Conservation (phyloP, 257 asterid genomes). For the Coffea eugenioides region DNA sequence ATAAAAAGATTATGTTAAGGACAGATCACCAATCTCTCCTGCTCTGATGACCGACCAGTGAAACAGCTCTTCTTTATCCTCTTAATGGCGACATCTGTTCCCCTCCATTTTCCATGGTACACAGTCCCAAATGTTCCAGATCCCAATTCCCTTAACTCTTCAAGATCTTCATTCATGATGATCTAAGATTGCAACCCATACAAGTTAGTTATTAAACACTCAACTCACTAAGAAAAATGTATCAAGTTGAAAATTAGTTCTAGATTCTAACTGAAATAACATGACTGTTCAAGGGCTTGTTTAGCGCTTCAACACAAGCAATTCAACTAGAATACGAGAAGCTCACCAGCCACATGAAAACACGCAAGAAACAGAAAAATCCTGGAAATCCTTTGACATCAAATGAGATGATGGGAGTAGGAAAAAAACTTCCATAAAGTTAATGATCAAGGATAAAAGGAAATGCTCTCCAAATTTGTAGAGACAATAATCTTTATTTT, state of each 20-base stretch:
- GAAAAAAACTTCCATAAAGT: background rate
- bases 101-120: slow-evolving; percentile 97
- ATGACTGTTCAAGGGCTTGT: background rate
- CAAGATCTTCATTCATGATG: slow-evolving; percentile 79
- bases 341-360: slow-evolving; percentile 1
- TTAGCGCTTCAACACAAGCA: background rate
- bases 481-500: background rate
- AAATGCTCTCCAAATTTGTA: background rate
- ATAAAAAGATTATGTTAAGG: background rate
- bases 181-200: slow-evolving; percentile 43
- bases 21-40: slow-evolving; percentile 64
- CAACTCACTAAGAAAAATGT: background rate
- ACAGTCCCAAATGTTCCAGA: slow-evolving; percentile 97
- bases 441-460: background rate
- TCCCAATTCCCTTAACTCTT: slow-evolving; percentile 90
- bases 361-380: background rate
- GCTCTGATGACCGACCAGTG: slow-evolving; percentile 85
- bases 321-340: background rate
- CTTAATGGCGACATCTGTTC: slow-evolving; percentile 91
- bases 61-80: slow-evolving; percentile 90
- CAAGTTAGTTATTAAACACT: background rate
- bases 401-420: background rate
- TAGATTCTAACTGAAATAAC: background rate
- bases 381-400: background rate
- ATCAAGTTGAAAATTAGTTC: background rate